phyloP scores from a whole-genome alignment of 306 rosid species.

The Hylodesmum podocarpum region DNA sequence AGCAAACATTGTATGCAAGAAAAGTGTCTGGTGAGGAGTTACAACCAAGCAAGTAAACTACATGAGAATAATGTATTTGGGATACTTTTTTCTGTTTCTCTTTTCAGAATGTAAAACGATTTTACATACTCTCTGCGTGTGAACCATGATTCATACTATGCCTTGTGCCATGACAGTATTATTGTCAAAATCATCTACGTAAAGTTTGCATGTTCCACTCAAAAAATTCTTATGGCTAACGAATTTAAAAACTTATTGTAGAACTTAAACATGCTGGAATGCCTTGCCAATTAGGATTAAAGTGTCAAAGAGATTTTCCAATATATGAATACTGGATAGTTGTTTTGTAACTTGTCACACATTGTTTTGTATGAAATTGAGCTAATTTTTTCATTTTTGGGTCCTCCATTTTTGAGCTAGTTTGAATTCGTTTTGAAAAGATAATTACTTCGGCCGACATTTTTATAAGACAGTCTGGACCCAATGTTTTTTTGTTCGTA shows the following conservation, averaged over 20 bases:
- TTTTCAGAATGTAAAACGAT: not conserved
- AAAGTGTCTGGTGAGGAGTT: slow-evolving; percentile 6
- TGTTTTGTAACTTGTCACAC: not conserved
- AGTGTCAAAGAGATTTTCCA: not conserved
- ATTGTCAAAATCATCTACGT: not conserved
- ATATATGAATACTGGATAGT: not conserved
- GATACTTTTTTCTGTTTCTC: not conserved
- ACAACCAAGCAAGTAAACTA: not conserved
- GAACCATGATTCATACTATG: not conserved
- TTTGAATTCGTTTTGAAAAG: not conserved
- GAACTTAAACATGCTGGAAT: not conserved
- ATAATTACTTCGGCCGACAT: not conserved
- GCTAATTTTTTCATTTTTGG: not conserved
- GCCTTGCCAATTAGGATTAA: not conserved
- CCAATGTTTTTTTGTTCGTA: not conserved
- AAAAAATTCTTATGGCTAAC: not conserved
- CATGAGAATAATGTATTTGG: not conserved
- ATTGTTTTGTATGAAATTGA: not conserved
- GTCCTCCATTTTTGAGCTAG: not conserved
- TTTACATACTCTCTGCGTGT: not conserved
- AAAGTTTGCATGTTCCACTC: not conserved
- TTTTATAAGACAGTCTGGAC: not conserved
- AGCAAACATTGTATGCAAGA: not conserved
- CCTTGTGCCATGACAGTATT: not conserved
- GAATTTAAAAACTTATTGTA: not conserved